Conservation (phyloP, 129 eudicot species). For the Lactuca sativa region DNA sequence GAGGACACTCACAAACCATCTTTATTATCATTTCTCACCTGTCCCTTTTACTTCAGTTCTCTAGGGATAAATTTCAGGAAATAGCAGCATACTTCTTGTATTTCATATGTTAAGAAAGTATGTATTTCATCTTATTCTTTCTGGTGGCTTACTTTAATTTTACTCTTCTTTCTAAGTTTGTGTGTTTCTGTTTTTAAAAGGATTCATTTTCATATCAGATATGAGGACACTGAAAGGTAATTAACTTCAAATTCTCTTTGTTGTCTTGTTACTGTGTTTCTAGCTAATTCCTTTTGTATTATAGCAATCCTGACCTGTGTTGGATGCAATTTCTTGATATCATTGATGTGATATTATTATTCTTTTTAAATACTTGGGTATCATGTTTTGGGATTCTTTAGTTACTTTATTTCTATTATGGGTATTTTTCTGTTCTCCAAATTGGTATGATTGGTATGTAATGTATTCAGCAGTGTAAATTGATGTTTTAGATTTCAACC, state of each 20-base stretch:
- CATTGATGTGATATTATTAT: background rate
- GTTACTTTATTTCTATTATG: background rate
- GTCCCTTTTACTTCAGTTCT: too few species aligned
- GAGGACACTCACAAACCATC: too few species aligned
- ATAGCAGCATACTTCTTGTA: too few species aligned
- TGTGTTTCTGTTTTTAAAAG: too few species aligned
- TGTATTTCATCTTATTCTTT: too few species aligned
- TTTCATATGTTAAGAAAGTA: too few species aligned
- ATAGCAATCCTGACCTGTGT: conserved; percentile 79
- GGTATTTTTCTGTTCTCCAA: background rate
- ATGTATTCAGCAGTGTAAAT: background rate
- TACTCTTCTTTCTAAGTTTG: too few species aligned
- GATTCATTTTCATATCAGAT: conserved; percentile 69
- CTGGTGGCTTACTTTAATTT: too few species aligned
- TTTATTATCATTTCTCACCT: too few species aligned
- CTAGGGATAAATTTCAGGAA: too few species aligned
- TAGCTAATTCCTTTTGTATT: conserved; percentile 35
- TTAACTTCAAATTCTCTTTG: conserved; percentile 2
- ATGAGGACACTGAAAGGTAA: conserved; percentile 96
- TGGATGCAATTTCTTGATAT: background rate
- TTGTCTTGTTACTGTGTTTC: conserved; percentile 19
- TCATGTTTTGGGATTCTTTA: conserved; percentile 2
- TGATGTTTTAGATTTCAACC: conserved; percentile 17
- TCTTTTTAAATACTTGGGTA: background rate
- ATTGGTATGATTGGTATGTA: conserved; percentile 71